A percentile compares a stretch with the other conserved stretches of the same genome.
Conservation (phyloP, 805 yeast genomes). For the Gaillardinia entomophila region DNA sequence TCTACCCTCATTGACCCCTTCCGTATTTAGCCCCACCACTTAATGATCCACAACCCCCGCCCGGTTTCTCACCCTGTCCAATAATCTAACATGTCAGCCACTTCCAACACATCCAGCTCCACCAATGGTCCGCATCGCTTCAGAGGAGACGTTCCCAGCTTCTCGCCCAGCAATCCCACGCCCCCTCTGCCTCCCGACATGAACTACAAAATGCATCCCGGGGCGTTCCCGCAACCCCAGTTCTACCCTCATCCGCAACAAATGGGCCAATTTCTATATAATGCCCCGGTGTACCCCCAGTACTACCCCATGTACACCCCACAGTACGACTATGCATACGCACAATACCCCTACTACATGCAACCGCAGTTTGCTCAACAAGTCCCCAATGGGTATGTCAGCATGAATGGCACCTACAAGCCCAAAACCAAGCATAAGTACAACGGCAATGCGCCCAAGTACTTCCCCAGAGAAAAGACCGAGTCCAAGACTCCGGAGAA, state of each 20-base stretch:
- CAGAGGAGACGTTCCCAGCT: constrained; percentile 35
- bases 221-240: neutral
- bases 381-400: neutral
- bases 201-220: constrained; percentile 1
- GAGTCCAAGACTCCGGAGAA: too few species aligned
- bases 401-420: neutral
- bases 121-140: constrained; percentile 25
- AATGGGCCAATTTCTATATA: neutral
- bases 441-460: neutral
- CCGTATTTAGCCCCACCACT: too few species aligned
- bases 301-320: neutral
- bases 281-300: neutral
- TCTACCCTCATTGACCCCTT: too few species aligned
- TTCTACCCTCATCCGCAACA: neutral
- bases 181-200: neutral
- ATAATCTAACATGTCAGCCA: constrained; percentile 14
- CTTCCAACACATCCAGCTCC: constrained; percentile 11
- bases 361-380: neutral
- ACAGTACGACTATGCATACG: neutral
- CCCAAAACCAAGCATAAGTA: neutral
- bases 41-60: too few species aligned
- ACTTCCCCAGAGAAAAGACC: neutral
- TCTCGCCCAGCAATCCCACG: constrained; percentile 20
- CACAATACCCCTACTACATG: neutral
- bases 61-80: too few species aligned